phyloP scores from a whole-genome alignment of 352 stramenopile genomes.

The Peronosclerospora sorghi region DNA sequence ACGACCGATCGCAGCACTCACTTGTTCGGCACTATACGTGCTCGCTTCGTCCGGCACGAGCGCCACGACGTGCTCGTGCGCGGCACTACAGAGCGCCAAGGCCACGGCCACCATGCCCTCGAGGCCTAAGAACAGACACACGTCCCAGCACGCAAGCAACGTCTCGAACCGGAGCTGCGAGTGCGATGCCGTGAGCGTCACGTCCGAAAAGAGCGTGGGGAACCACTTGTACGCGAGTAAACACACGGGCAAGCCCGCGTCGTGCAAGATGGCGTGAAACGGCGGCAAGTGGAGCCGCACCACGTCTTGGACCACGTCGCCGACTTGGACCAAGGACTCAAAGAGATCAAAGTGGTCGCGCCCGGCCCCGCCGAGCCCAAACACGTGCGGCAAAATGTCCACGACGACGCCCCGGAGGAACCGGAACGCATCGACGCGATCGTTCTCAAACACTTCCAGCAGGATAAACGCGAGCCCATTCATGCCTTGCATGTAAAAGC shows the following conservation, averaged over 20 bases:
- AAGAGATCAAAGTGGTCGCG: conserved; percentile 63
- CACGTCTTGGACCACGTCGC: conserved; percentile 61
- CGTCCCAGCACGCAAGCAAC: conserved; percentile 66
- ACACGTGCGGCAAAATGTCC: conserved; percentile 65
- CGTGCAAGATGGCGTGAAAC: conserved; percentile 44
- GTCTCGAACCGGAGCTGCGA: conserved; percentile 67
- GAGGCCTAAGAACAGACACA: conserved; percentile 66
- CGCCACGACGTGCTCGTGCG: conserved; percentile 43
- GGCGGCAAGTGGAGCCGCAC: conserved; percentile 53
- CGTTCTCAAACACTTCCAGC: conserved; percentile 45
- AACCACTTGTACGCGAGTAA: conserved; percentile 86
- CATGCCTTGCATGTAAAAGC: conserved; percentile 83
- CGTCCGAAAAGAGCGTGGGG: conserved; percentile 76
- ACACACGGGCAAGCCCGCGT: conserved; percentile 54
- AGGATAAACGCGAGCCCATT: conserved; percentile 75
- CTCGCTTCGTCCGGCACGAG: conserved; percentile 14
- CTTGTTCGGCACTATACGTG: conserved; percentile 41
- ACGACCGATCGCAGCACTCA: conserved; percentile 49
- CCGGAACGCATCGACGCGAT: conserved; percentile 40
- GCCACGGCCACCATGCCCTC: conserved; percentile 73
- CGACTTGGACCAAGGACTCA: conserved; percentile 57
- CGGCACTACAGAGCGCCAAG: conserved; percentile 52
- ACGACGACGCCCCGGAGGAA: conserved; percentile 56
- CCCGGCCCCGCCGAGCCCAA: conserved; percentile 38
- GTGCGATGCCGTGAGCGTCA: conserved; percentile 64